Base-by-base conservation (phyloP, 2,329 filamentous ascomycete species). In the Alternaria infectoria region DNA sequence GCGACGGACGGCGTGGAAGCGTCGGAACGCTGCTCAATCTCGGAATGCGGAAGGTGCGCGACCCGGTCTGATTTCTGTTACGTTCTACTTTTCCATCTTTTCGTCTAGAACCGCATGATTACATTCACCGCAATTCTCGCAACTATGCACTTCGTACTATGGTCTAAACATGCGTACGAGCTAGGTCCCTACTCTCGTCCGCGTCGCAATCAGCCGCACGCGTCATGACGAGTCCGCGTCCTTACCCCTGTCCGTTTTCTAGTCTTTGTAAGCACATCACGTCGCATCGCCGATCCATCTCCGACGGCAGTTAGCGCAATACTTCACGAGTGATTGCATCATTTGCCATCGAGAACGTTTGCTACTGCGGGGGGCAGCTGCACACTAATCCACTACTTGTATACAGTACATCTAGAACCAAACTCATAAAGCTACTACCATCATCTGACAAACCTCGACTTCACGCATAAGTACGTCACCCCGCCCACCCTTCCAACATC, bases 321-420 rank as follows among this genome's bases (percentile, higher is more conserved):
- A 47, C 32, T 57, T 45, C 52, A 54, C 49, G 28, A 19, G 26
- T 51, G 57, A 78, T 78, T 74, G 75, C 76, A 77, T 78, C 76
- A 79, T 78, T 61, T 58, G 47, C 52, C 49, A 47, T 59, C 52
- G 50, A 64, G 62, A 57, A 49, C 54, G 52, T 61, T 61, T 57
- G 45, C 61, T 60, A 65, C 70, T 72, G 74, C 69, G 74, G 74
- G 74, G 75, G 49, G 49, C 30, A 52, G 70, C 72, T 72, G 73
- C 68, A 68, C 65, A 73, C 68, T 74, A 74, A 72, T 70, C 36
- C 51, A 51, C 45, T 52, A 52, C 66, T 65, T 54, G 69, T 64
- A 62, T 64, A 70, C 69, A 57, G 61, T 64, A 70, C 69, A 57
- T 28, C 50, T 50, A 66, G 15, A 55, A 54, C 36, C 36, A 30